A percentile compares a stretch with the other conserved stretches of the same genome.
Conservation (phyloP, 805 yeast genomes). For the Candida silvatica region DNA sequence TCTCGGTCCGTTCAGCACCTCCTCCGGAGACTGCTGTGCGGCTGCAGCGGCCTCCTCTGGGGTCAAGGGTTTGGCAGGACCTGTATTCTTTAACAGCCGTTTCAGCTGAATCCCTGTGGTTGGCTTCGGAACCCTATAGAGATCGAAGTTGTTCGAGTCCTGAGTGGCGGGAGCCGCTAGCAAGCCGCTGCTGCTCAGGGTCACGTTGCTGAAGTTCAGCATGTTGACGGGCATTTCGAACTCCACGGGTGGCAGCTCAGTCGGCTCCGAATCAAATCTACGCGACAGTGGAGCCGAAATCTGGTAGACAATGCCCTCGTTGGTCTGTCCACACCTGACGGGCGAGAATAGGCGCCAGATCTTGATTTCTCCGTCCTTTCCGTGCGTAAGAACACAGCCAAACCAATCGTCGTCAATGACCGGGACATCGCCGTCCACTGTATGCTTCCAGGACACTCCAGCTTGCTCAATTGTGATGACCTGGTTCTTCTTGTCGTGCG, state of each 20-base stretch:
- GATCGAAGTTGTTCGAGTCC: slow-evolving; percentile 56
- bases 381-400: slow-evolving; percentile 53
- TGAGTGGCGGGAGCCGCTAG: slow-evolving; percentile 55
- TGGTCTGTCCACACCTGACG: slow-evolving; percentile 1
- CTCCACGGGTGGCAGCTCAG: slow-evolving; percentile 11
- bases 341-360: slow-evolving; percentile 33
- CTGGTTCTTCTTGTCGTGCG: slow-evolving; percentile 38
- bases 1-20: too few species aligned
- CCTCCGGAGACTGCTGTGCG: too few species aligned
- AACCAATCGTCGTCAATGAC: slow-evolving; percentile 18
- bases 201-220: slow-evolving; percentile 65
- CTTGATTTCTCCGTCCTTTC: slow-evolving; percentile 49
- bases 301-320: not conserved
- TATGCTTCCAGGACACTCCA: slow-evolving; percentile 25
- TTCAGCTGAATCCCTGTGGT: slow-evolving; percentile 7
- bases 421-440: slow-evolving; percentile 7
- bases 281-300: not conserved
- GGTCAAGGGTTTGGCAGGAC: not conserved
- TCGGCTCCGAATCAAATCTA: not conserved
- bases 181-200: slow-evolving; percentile 18
- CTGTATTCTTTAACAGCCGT: slow-evolving; percentile 1
- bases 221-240: slow-evolving; percentile 63
- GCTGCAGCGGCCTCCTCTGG: not conserved
- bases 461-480: slow-evolving; percentile 42
- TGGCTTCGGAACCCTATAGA: slow-evolving; percentile 33